Base-by-base conservation (phyloP, 371 early-diverging fungal species). In the Mucor piriformis region DNA sequence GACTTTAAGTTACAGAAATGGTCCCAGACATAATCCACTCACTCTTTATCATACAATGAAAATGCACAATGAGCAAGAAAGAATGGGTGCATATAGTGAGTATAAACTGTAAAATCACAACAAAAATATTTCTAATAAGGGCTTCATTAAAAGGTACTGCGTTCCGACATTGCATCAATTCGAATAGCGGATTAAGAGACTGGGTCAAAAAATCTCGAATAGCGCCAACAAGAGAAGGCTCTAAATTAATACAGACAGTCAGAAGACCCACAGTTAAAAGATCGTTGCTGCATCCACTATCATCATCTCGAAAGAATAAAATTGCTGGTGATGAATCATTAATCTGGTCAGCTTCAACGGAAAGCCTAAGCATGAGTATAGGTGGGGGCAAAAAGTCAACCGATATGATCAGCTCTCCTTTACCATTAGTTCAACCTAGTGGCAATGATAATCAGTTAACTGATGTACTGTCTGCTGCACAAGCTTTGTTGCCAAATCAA, bases 41-140 rank as follows among this genome's bases (percentile, higher is more conserved):
- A 81, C 81, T 5, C 57, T 81, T 10, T 77, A 74, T 51, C 81
- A 81, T 61, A 75, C 76, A 0, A 81, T 81, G 81, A 77, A 81
- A 40, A 72, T 77, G 76, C 34, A 58, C 10, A 54, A 49, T 1
- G 46, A 67, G 10, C 20, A 34, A 7, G 69, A 72, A 48, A 67
- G 81, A 37, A 51, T 69, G 48, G 46, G 50, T 4, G 77, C 81
- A 11, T 80, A 80, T 44, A 63, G 79, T 79, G 70, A 42, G 61
- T 47, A 10, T 25, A 13, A 33, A 16, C 21, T 13, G 24, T 44
- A 50, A 16, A 7, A 24, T 55, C 13, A 47, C 13, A 51, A 49
- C 25, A 37, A 38, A 61, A 6, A 2, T n/a, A n/a, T n/a, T 25
- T 18, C 3, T 47, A 47, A 47, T 12, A 3, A 3, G 7, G 10